These are phyloP conservation scores for Salix udensis DNA, from an alignment of 345 rosid species.

Conservation along the genomic window DNA sequence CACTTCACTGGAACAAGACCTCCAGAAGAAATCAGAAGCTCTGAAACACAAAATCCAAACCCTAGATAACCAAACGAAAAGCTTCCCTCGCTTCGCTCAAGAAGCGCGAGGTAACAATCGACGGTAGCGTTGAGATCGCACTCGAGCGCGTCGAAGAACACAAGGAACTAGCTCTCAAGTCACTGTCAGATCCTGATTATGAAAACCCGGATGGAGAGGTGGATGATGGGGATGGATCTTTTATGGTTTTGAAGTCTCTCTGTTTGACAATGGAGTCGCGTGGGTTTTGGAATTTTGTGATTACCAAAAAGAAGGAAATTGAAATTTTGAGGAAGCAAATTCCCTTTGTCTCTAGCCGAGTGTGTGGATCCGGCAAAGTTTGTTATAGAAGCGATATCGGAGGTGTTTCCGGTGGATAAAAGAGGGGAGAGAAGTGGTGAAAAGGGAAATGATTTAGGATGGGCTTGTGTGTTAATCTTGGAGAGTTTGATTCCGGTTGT, in stretches of 20 bases:
- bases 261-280: constrained; percentile 72
- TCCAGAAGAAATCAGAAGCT: constrained; percentile 79
- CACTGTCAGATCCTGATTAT: constrained; percentile 29
- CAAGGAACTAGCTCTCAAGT: constrained; percentile 45
- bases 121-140: constrained; percentile 76
- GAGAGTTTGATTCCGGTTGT: constrained; percentile 86
- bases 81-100: constrained; percentile 66
- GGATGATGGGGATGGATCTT: constrained; percentile 69
- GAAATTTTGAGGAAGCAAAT: constrained; percentile 58
- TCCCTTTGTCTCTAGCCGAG: constrained; percentile 65
- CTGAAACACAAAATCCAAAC: constrained; percentile 62
- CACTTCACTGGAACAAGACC: constrained; percentile 69
- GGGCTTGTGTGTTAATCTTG: constrained; percentile 90
- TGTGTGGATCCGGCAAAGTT: constrained; percentile 91
- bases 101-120: constrained; percentile 83
- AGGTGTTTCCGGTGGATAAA: constrained; percentile 85
- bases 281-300: constrained; percentile 75
- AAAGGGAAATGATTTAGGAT: constrained; percentile 66
- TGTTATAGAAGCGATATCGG: constrained; percentile 79
- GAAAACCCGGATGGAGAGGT: constrained; percentile 63
- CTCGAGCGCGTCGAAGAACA: constrained; percentile 53
- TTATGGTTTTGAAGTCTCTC: constrained; percentile 39
- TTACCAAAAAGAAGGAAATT: constrained; percentile 69
- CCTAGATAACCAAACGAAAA: constrained; percentile 69
- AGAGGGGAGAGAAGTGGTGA: constrained; percentile 38